These are phyloP conservation scores for Brassica cretica DNA, from an alignment of 345 rosid species.

Conservation along the genomic window DNA sequence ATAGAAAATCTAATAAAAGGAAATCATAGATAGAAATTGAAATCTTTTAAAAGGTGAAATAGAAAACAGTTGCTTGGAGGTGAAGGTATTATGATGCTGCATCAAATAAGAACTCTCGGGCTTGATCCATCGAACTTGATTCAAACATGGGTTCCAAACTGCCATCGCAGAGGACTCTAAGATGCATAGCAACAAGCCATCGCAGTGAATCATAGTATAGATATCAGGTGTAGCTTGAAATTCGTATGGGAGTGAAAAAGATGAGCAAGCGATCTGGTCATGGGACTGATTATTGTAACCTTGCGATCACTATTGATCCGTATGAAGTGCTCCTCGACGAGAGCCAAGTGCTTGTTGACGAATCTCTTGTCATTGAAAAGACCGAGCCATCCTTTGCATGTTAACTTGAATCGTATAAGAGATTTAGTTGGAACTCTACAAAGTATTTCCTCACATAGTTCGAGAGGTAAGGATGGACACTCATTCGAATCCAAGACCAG, in stretches of 20 bases:
- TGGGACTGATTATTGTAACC: constrained; percentile 15
- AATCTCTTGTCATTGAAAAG: constrained; percentile 25
- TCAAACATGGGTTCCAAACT: constrained; percentile 28
- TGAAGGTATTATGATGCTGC: no score
- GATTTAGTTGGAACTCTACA: constrained; percentile 26
- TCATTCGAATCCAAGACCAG: constrained; percentile 23
- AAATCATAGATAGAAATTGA: no score
- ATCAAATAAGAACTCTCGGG: background rate
- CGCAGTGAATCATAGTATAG: constrained; percentile 13
- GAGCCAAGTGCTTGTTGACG: constrained; percentile 25
- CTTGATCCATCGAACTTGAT: constrained; percentile 23
- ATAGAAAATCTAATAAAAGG: no score
- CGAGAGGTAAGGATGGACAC: constrained; percentile 12
- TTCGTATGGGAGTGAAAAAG: constrained; percentile 19
- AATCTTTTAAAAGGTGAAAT: no score
- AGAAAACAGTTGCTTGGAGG: no score
- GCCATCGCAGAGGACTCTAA: constrained; percentile 6
- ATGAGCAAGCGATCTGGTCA: background rate
- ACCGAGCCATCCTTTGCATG: constrained; percentile 23
- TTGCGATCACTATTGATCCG: background rate
- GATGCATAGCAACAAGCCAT: constrained; percentile 28
- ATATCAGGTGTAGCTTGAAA: constrained; percentile 2
- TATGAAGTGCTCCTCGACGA: constrained; percentile 9
- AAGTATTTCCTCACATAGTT: constrained; percentile 23
- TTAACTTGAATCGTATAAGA: constrained; percentile 23